Base-by-base conservation (phyloP, 140 eudicot genomes). In the Cichorium intybus region DNA sequence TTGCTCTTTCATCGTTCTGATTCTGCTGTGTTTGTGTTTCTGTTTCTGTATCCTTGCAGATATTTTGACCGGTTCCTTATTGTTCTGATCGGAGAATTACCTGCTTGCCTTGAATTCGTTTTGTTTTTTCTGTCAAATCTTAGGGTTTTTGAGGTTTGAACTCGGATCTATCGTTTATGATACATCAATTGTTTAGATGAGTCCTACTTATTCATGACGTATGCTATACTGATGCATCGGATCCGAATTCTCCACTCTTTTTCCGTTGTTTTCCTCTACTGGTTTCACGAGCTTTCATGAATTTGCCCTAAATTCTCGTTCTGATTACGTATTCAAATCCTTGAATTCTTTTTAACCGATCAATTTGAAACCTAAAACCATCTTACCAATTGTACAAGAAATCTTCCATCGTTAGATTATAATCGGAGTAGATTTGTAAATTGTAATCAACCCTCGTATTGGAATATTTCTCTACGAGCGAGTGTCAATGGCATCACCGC, bases 221-320 rank as follows among this genome's bases (percentile, higher is more conserved):
- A 35, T 58, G 54, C 78, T 22, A 67, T 85, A 65, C 59, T 77
- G 49, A 75, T 90, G 88, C 95, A 75, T 33, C 71, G 95, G 17
- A 85, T 88, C 60, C 85, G 98, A 15, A 81, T 87, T 37, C 85
- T 92, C 5, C 98, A 92, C 68, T 92, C 98, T 0, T 92, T 92
- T 53, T 92, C 98, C 37, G 96, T 92, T 29, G 96, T 92, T 0
- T 92, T 82, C 46, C 95, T 92, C 56, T 79, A 92, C 89, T 83
- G 95, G 95, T 92, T 92, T 75, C 88, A 92, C 81, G 87, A 80
- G 72, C 84, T 92, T 62, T 92, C 98, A 79, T 91, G 85, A 85
- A 75, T 60, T 48, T 52, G 63, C 74, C 77, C 57, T 47, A n/a
- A 1, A 2, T 8, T 17, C 39, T 18, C 31, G 24, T 35, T n/a